phyloP scores from a whole-genome alignment of 768 basidiomycete species.

The Boletus tomentosulus region DNA sequence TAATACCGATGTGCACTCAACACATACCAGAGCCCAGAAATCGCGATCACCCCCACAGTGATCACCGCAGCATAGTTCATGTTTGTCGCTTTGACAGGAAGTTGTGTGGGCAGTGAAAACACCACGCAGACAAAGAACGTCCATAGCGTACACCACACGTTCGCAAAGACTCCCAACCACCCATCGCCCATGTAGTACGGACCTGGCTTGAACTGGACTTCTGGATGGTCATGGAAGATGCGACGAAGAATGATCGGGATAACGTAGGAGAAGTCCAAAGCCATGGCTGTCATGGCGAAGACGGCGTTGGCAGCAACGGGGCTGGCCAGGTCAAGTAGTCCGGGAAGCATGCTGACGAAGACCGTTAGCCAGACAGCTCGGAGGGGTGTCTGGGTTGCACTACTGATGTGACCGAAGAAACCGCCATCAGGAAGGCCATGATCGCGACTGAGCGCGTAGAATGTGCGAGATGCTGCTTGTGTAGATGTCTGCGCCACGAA shows the following conservation, averaged over 20 bases:
- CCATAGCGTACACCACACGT: conserved; percentile 45
- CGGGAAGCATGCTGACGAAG: conserved; percentile 40
- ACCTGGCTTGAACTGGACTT: conserved; percentile 55
- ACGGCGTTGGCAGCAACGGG: conserved; percentile 52
- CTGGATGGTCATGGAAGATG: conserved; percentile 49
- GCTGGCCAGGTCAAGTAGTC: conserved; percentile 48
- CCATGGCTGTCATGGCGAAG: conserved; percentile 54
- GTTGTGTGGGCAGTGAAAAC: conserved; percentile 46
- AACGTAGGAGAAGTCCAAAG: conserved; percentile 50
- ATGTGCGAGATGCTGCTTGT: conserved; percentile 55
- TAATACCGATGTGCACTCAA: conserved; percentile 52
- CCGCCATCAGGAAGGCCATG: conserved; percentile 54
- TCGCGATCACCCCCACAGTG: conserved; percentile 18
- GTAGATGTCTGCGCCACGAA: conserved; percentile 47
- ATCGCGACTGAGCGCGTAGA: conserved; percentile 58
- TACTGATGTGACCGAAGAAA: conserved; percentile 47
- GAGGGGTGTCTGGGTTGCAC: conserved; percentile 49
- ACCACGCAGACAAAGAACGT: conserved; percentile 44
- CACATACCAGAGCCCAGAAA: conserved; percentile 48
- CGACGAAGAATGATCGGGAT: conserved; percentile 55
- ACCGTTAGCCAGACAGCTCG: conserved; percentile 53
- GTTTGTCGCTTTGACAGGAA: conserved; percentile 44
- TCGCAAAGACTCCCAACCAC: conserved; percentile 41
- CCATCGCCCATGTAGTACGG: conserved; percentile 60
- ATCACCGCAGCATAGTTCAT: conserved; percentile 51